phyloP scores from a whole-genome alignment of 768 basidiomycete genomes.

The Leucosporidium yakuticum region DNA sequence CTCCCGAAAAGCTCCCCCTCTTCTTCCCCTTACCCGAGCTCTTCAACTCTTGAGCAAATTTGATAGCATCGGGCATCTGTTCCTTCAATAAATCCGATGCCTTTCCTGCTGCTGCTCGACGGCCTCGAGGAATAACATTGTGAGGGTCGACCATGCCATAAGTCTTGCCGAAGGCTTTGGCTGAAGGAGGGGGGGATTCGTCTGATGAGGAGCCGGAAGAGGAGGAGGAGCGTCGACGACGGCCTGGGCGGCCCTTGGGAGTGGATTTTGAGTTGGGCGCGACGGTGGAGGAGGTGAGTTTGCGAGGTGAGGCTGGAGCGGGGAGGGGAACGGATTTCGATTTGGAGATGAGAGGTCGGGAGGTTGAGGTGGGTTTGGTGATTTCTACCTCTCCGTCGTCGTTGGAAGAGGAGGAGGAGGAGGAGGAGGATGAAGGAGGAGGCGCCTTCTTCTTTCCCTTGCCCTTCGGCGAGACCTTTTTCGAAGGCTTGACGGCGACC shows the following conservation, averaged over 20 bases:
- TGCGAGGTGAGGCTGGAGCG: too few species aligned
- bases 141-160: conserved; percentile 13
- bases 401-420: neutral
- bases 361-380: too few species aligned
- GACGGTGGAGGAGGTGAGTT: too few species aligned
- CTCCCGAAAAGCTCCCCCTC: conserved; percentile 18
- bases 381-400: neutral
- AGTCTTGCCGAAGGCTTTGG: conserved; percentile 16
- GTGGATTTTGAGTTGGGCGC: neutral
- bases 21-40: conserved; percentile 43
- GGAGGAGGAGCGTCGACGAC: neutral
- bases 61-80: conserved; percentile 38
- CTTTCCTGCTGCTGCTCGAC: conserved; percentile 19
- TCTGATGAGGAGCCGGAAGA: conserved; percentile 61
- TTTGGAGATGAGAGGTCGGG: too few species aligned
- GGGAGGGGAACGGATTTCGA: too few species aligned
- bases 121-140: conserved; percentile 15
- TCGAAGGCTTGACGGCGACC: conserved; percentile 44
- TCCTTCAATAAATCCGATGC: conserved; percentile 9
- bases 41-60: conserved; percentile 67
- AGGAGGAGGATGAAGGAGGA: neutral
- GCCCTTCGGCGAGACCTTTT: conserved; percentile 13
- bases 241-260: neutral
- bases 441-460: neutral
- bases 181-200: conserved; percentile 44